phyloP scores from a whole-genome alignment of 2,329 filamentous ascomycete species.

The Trichoderma polysporum region DNA sequence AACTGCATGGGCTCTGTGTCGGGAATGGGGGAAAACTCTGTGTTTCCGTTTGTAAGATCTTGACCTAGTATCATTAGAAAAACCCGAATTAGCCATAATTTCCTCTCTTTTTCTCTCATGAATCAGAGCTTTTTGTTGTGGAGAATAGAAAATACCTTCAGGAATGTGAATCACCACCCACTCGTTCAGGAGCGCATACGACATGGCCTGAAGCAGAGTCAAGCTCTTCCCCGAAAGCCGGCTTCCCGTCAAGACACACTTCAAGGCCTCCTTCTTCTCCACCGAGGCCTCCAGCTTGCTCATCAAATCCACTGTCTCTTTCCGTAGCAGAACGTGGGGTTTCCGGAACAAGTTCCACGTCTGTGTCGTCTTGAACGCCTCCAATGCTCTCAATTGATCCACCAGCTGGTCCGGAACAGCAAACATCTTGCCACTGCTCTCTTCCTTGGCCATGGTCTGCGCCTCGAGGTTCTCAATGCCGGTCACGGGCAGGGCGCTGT shows the following conservation, averaged over 20 bases:
- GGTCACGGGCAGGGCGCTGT: constrained; percentile 78
- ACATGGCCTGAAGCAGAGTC: constrained; percentile 77
- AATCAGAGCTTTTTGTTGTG: not conserved
- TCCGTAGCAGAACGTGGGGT: constrained; percentile 75
- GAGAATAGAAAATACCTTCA: constrained; percentile 63
- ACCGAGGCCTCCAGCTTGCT: constrained; percentile 59
- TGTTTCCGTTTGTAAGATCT: constrained; percentile 77
- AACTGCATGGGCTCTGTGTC: constrained; percentile 61
- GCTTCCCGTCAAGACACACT: constrained; percentile 70
- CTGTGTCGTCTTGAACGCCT: constrained; percentile 90
- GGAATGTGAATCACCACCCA: constrained; percentile 91
- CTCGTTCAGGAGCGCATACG: constrained; percentile 75
- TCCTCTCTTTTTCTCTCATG: not conserved
- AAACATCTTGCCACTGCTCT: constrained; percentile 64
- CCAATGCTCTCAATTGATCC: constrained; percentile 76
- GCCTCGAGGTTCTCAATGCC: constrained; percentile 62
- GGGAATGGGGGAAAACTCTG: constrained; percentile 72
- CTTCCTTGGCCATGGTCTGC: constrained; percentile 53
- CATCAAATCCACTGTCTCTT: constrained; percentile 74
- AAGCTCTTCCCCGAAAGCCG: constrained; percentile 83
- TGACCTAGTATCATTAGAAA: constrained; percentile 50
- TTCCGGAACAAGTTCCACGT: constrained; percentile 82
- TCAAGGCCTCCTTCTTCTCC: constrained; percentile 52
- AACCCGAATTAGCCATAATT: not conserved
- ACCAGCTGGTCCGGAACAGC: constrained; percentile 68